Evolutionary conservation across 1,284 basidiomycete genomes (phyloP).

Genomic region (Anthracocystis setariae): DNA sequence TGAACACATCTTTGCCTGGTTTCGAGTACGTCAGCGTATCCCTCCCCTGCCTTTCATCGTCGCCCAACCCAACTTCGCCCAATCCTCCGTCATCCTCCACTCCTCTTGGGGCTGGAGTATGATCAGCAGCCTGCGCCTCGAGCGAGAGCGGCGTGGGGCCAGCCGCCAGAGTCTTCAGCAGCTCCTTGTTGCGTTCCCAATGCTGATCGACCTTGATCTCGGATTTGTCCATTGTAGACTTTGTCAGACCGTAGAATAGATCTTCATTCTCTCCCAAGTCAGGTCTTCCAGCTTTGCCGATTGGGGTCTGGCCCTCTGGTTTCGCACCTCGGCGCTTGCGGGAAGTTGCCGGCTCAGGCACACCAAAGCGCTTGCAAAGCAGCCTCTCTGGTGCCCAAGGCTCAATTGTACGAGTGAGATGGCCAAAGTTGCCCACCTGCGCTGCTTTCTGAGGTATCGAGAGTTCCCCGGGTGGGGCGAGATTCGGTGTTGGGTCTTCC

Average conservation of each 20-base stretch:
- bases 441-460: slow-evolving; percentile 84
- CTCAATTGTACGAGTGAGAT: slow-evolving; percentile 78
- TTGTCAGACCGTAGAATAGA: slow-evolving; percentile 22
- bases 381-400: slow-evolving; percentile 82
- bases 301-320: not conserved
- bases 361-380: slow-evolving; percentile 92
- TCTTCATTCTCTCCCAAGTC: slow-evolving; percentile 20
- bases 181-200: slow-evolving; percentile 39
- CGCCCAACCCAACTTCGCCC: slow-evolving; percentile 78
- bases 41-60: slow-evolving; percentile 84
- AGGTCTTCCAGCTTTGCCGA: not conserved
- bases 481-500: too few relatives aligned
- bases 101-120: not conserved
- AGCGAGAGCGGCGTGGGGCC: slow-evolving; percentile 41
- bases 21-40: slow-evolving; percentile 87
- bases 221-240: slow-evolving; percentile 8
- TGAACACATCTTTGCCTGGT: slow-evolving; percentile 91
- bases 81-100: not conserved
- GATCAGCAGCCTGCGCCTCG: slow-evolving; percentile 18
- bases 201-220: slow-evolving; percentile 21
- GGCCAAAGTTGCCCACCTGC: slow-evolving; percentile 84
- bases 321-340: slow-evolving; percentile 11
- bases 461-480: too few relatives aligned
- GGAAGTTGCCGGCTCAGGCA: slow-evolving; percentile 76
- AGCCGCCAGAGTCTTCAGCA: slow-evolving; percentile 28